Conservation (phyloP, 2,329 filamentous ascomycete genomes). For the Orbilia quercus region DNA sequence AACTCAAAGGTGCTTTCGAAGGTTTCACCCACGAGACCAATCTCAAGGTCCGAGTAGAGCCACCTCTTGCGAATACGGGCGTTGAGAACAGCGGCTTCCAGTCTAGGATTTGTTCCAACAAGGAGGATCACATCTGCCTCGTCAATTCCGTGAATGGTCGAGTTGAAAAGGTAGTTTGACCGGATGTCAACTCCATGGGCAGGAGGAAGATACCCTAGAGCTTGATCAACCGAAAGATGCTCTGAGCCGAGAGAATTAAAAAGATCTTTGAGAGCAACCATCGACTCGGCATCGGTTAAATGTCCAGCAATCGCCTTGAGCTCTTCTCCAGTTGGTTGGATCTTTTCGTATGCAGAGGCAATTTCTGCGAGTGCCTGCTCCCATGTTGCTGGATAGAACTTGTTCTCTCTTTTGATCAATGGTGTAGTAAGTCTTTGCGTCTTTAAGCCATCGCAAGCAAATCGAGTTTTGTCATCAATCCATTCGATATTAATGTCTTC, state of each 20-base stretch:
- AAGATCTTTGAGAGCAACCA: constrained; percentile 96
- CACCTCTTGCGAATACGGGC: constrained; percentile 98
- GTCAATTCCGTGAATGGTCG: constrained; percentile 90
- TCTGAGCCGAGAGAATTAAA: constrained; percentile 97
- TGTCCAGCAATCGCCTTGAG: constrained; percentile 95
- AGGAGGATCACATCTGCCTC: constrained; percentile 92
- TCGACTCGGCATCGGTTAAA: constrained; percentile 87
- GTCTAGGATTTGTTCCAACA: constrained; percentile 92
- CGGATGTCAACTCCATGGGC: constrained; percentile 93
- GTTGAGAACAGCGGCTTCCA: constrained; percentile 94
- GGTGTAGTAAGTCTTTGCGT: constrained; percentile 95
- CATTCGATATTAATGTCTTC: constrained; percentile 99
- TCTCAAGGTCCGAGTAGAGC: constrained; percentile 91
- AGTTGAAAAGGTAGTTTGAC: constrained; percentile 97
- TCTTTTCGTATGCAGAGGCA: constrained; percentile 78
- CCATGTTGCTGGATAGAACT: constrained; percentile 93
- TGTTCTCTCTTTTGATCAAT: constrained; percentile 84
- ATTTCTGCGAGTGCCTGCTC: constrained; percentile 94
- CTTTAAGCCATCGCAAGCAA: constrained; percentile 95
- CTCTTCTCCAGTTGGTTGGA: constrained; percentile 87
- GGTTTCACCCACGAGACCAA: constrained; percentile 88
- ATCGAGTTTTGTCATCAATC: constrained; percentile 98
- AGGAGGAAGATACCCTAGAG: constrained; percentile 81
- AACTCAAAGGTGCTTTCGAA: constrained; percentile 97
- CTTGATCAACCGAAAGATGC: constrained; percentile 91